A percentile compares a stretch with the other conserved stretches of the same genome.
Conservation (phyloP, 192 early-diverging fungal genomes). For the Paraglomus brasilianum region DNA sequence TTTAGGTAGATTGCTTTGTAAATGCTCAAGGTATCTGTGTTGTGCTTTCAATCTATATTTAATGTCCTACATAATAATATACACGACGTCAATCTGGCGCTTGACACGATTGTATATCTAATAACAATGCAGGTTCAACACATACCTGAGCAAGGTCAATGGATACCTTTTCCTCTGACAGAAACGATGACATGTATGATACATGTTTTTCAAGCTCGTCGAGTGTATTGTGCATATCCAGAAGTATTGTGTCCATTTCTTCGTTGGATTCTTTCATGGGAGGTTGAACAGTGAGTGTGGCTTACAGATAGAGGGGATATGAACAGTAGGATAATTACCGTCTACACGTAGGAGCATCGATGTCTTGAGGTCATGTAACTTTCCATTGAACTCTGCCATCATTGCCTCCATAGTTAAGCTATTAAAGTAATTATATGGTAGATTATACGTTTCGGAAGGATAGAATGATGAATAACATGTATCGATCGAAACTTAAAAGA, state of each 20-base stretch:
- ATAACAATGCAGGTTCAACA: neutral
- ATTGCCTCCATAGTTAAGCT: slow-evolving; percentile 12
- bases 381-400: slow-evolving; percentile 16
- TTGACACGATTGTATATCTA: neutral
- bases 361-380: slow-evolving; percentile 4
- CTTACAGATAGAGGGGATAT: neutral
- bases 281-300: neutral
- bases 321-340: neutral
- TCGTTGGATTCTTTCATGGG: neutral
- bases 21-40: neutral
- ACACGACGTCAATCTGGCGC: neutral
- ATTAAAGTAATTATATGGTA: no score
- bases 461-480: no score
- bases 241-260: neutral
- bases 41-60: slow-evolving; percentile 18
- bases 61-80: slow-evolving; percentile 6
- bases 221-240: neutral
- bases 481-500: no score
- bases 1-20: slow-evolving; percentile 16
- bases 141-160: slow-evolving; percentile 4
- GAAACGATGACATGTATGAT: slow-evolving; percentile 11
- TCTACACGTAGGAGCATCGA: slow-evolving; percentile 7
- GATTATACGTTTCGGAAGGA: no score
- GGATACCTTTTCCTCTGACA: slow-evolving; percentile 18
- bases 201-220: slow-evolving; percentile 21